phyloP scores from a whole-genome alignment of 2,329 filamentous ascomycete species.

The Sodiomyces alkalinus region DNA sequence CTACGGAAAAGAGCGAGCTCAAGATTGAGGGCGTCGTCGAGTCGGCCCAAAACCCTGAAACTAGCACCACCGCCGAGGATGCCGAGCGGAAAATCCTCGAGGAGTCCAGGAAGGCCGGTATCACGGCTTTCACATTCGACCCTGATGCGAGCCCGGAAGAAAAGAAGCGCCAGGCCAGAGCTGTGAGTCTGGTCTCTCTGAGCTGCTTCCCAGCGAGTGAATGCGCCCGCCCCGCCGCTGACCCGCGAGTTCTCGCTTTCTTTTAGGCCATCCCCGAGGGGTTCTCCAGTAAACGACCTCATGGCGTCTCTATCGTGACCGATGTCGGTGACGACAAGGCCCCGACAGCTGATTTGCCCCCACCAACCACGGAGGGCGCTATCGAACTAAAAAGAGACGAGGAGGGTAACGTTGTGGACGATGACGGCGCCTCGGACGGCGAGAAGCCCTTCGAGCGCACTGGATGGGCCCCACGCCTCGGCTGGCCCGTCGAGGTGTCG shows the following conservation, averaged over 20 bases:
- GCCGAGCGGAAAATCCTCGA: conserved; percentile 61
- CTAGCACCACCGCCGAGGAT: conserved; percentile 49
- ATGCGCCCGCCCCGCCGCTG: conserved; percentile 3
- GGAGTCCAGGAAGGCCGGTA: conserved; percentile 65
- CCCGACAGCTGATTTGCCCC: conserved; percentile 62
- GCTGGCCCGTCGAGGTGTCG: conserved; percentile 44
- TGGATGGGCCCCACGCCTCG: conserved; percentile 83
- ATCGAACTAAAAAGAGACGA: conserved; percentile 37
- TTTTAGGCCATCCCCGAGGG: conserved; percentile 45
- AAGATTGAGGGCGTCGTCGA: conserved; percentile 72
- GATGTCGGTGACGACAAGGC: conserved; percentile 56
- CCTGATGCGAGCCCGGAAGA: conserved; percentile 70
- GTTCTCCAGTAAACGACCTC: conserved; percentile 45
- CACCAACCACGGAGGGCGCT: conserved; percentile 55
- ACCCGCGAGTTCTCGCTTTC: conserved; percentile 1
- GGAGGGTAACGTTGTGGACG: conserved; percentile 29
- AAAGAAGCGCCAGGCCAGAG: conserved; percentile 66
- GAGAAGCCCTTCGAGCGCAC: conserved; percentile 35
- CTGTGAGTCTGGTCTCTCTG: conserved; percentile 46
- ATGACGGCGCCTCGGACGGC: conserved; percentile 35
- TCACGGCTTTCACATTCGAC: conserved; percentile 72
- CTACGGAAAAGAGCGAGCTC: conserved; percentile 39
- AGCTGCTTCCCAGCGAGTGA: not conserved
- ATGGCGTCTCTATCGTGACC: conserved; percentile 57
- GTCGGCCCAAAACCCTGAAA: conserved; percentile 58